Evolutionary conservation across 768 basidiomycete species (phyloP).

Genomic region (Rossbeevera mucosa): DNA sequence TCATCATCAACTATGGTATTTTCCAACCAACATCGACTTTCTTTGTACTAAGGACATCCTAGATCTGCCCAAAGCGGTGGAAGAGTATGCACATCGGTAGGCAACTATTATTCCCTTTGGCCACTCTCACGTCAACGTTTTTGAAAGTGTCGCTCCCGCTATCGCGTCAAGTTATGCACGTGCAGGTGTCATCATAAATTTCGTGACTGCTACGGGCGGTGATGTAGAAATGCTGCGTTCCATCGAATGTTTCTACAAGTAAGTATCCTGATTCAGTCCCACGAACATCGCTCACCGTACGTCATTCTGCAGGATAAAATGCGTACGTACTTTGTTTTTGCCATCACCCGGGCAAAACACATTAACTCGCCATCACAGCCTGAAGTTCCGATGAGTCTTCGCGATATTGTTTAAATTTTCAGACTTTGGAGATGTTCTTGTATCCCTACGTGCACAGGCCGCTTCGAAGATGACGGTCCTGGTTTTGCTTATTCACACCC

Average conservation of each 20-base stretch:
- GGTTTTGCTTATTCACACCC: slow-evolving; percentile 35
- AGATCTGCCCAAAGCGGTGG: slow-evolving; percentile 93
- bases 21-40: slow-evolving; percentile 8
- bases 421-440: slow-evolving; percentile 51
- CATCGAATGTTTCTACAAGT: slow-evolving; percentile 99
- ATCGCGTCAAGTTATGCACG: slow-evolving; percentile 79
- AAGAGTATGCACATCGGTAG: slow-evolving; percentile 95
- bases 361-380: slow-evolving; percentile 47
- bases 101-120: slow-evolving; percentile 6
- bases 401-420: slow-evolving; percentile 71
- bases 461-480: slow-evolving; percentile 28
- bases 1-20: slow-evolving; percentile 91
- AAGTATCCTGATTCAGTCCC: slow-evolving; percentile 22
- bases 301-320: slow-evolving; percentile 65
- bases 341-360: slow-evolving; percentile 8
- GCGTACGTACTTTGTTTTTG: slow-evolving; percentile 47
- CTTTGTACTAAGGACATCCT: slow-evolving; percentile 8
- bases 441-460: slow-evolving; percentile 72
- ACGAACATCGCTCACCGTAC: slow-evolving; percentile 12
- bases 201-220: slow-evolving; percentile 95
- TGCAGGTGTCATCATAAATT: slow-evolving; percentile 91
- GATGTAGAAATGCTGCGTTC: slow-evolving; percentile 98
- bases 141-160: slow-evolving; percentile 72
- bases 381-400: slow-evolving; percentile 87
- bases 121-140: slow-evolving; percentile 8